These are phyloP conservation scores for Talaromyces thailandensis DNA, from an alignment of 495 filamentous ascomycete species.

Conservation along the genomic window DNA sequence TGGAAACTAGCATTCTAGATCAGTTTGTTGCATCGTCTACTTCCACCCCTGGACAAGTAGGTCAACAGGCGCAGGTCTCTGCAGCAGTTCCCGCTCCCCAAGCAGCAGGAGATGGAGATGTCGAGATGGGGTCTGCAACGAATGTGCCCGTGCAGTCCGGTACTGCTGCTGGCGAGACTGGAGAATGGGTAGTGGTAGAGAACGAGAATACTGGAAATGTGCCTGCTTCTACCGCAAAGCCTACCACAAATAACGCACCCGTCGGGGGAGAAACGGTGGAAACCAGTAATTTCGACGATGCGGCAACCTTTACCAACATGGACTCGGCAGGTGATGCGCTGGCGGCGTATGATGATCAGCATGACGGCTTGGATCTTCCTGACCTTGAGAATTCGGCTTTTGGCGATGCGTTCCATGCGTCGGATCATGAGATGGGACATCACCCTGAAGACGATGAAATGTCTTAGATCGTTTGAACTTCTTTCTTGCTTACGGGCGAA, in stretches of 20 bases:
- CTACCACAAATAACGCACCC: constrained; percentile 5
- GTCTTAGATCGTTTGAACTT: background rate
- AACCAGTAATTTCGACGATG: constrained; percentile 35
- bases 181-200: constrained; percentile 54
- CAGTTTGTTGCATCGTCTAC: constrained; percentile 51
- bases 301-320: constrained; percentile 43
- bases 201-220: constrained; percentile 28
- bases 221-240: constrained; percentile 3
- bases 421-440: constrained; percentile 41
- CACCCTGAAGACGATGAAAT: constrained; percentile 37
- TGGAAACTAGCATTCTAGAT: constrained; percentile 56
- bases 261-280: constrained; percentile 24
- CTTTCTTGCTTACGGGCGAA: background rate
- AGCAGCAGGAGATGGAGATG: constrained; percentile 26
- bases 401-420: constrained; percentile 53
- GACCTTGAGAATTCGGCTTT: constrained; percentile 53
- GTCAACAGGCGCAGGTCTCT: constrained; percentile 3
- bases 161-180: constrained; percentile 30
- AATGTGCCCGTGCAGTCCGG: constrained; percentile 5
- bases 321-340: constrained; percentile 54
- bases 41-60: constrained; percentile 35
- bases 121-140: constrained; percentile 31
- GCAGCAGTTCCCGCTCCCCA: constrained; percentile 16
- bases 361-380: constrained; percentile 39
- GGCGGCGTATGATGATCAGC: constrained; percentile 47